These are phyloP conservation scores for Mrakia frigida DNA, from an alignment of 768 basidiomycete genomes.

Conservation along the genomic window DNA sequence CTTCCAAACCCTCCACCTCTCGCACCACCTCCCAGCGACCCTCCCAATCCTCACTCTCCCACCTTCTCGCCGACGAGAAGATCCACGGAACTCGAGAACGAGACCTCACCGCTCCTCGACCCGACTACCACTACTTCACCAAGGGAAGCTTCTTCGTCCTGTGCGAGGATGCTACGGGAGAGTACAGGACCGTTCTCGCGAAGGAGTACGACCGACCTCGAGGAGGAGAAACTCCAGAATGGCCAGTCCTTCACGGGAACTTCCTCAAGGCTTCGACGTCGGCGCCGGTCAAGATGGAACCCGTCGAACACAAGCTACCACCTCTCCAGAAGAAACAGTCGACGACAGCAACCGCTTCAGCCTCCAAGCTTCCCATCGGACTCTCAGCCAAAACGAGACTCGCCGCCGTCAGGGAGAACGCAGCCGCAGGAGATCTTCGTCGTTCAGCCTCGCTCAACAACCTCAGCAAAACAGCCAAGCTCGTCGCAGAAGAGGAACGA, in stretches of 20 bases:
- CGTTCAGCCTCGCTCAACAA: constrained; percentile 42
- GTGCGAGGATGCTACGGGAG: constrained; percentile 80
- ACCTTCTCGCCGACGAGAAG: constrained; percentile 66
- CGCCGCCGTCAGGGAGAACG: constrained; percentile 12
- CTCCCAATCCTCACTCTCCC: constrained; percentile 42
- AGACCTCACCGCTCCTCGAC: constrained; percentile 79
- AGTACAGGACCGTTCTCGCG: constrained; percentile 74
- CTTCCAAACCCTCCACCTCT: constrained; percentile 17
- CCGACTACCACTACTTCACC: constrained; percentile 81
- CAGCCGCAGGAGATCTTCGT: constrained; percentile 35
- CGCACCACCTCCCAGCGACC: constrained; percentile 7
- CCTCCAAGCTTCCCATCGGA: constrained; percentile 12
- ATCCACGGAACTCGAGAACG: constrained; percentile 84
- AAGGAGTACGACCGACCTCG: constrained; percentile 68
- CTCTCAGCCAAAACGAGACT: neutral
- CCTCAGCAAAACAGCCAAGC: constrained; percentile 37
- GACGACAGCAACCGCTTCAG: neutral
- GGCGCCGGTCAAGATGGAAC: constrained; percentile 21
- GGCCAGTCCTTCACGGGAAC: constrained; percentile 67
- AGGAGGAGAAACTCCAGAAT: constrained; percentile 55
- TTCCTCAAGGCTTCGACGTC: constrained; percentile 37
- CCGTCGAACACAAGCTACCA: constrained; percentile 25
- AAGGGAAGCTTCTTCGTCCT: constrained; percentile 71
- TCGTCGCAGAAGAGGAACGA: constrained; percentile 23
- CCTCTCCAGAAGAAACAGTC: neutral